Base-by-base conservation (phyloP, 2,329 filamentous ascomycete genomes). In the Ciborinia camelliae region DNA sequence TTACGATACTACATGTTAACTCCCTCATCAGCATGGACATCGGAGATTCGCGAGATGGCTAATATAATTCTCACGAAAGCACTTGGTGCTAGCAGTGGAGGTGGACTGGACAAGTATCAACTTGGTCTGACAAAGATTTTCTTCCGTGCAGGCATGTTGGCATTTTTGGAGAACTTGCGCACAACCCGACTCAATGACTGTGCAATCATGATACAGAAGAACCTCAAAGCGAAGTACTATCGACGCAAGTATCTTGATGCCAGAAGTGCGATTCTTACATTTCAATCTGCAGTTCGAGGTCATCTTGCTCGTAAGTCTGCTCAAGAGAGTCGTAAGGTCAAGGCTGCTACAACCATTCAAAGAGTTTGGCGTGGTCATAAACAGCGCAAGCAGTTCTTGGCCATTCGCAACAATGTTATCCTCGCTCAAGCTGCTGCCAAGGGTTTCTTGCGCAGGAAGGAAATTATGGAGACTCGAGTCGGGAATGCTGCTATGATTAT, bases 151-250 rank as follows among this genome's bases (percentile, higher is more conserved):
- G 95, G 95, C 77, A 99, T 99, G 95, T 88, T 99, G 72, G 95
- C 95, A 8, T 97, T 97, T 80, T 81, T 99, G 59, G 95, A 99
- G 79, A 97, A 97, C 71, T 83, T 97, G 69, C 88, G 95, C 66
- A 97, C 95, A 15, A 91, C 84, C 70, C 88, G 93, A 66, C 84
- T 99, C 75, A 98, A 96, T 75, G 90, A 92, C 70, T 96, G 93
- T 71, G 95, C 95, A 15, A 91, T 96, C 72, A 90, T 99, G 87
- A 99, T 99, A 64, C 95, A 99, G 79, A 99, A 99, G 87, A 99
- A 99, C 75, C 80, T 99, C 64, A 90, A 88, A 69, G 92, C 92
- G 76, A 97, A 96, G 78, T 98, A 96, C 80, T 97, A 97, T 79
- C 89, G 95, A 65, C 90, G 90, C 72, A 90, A 90, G 73, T 99